Evolutionary conservation across 495 filamentous ascomycete species (phyloP), one percentile per base, ranked within the genome.

Genomic region (Evernia prunastri): DNA sequence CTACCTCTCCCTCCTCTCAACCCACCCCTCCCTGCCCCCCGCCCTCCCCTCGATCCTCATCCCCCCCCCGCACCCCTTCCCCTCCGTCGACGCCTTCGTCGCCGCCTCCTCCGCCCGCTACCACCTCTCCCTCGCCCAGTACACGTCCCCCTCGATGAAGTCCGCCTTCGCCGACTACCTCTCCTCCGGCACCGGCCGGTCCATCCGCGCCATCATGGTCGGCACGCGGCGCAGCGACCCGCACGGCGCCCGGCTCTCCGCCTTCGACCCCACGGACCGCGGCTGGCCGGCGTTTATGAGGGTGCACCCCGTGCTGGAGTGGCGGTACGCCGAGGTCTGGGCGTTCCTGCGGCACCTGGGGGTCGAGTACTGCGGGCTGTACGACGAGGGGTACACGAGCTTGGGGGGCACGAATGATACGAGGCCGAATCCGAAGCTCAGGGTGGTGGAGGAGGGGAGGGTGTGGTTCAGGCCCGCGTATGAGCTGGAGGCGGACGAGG

Each of bases 251-350:
- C 76, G 80, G 36, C 70, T 98, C 68, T 86, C 79, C 11, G 83
- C 88, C 72, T 97, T 97, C 71, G 87, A 95, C 71, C 79, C 76
- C 60, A 98, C 94, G 7, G 94, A 98, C 78, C 74, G 81, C 35
- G 94, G 87, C 5, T 98, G 94, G 94, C 95, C 94, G 31, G 75
- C 81, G 61, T 96, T 98, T 70, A 92, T 97, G 86, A 81, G 94
- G 54, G 79, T 96, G 47, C 91, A 97, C 77, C 94, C 94, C 0
- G 88, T 98, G 12, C 90, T 98, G 71, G 94, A 97, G 71, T 97
- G 94, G 95, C 89, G 93, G 73, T 98, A 96, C 77, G 85, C 84
- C 20, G 93, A 97, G 74, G 92, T 98, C 63, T 96, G 94, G 95
- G 82, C 87, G 85, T 97, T 97, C 69, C 89, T 96, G 65, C 84